Conservation (phyloP, 1,284 basidiomycete genomes). For the Coniferiporia sulphurascens region DNA sequence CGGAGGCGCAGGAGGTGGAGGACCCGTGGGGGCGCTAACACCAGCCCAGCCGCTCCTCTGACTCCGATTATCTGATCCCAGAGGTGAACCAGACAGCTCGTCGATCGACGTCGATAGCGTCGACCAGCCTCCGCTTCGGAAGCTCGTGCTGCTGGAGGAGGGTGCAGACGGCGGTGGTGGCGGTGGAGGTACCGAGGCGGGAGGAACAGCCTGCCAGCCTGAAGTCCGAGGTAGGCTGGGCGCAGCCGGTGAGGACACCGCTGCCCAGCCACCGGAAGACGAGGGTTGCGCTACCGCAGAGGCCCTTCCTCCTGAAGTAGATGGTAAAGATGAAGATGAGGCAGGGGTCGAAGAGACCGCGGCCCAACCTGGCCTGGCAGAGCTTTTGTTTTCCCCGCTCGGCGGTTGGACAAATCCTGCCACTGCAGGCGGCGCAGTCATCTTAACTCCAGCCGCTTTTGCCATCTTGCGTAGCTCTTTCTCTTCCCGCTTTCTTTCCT, state of each 20-base stretch:
- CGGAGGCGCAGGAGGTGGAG: neutral
- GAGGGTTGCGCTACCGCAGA: too few species aligned
- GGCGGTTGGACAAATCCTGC: slow-evolving; percentile 24
- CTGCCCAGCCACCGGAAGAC: slow-evolving; percentile 9
- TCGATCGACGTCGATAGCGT: slow-evolving; percentile 44
- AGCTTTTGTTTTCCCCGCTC: slow-evolving; percentile 31
- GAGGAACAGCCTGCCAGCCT: slow-evolving; percentile 9
- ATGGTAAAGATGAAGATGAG: slow-evolving; percentile 19
- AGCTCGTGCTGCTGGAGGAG: slow-evolving; percentile 31
- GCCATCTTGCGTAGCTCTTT: slow-evolving; percentile 77
- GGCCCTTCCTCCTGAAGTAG: slow-evolving; percentile 11
- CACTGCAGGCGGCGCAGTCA: slow-evolving; percentile 44
- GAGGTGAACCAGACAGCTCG: slow-evolving; percentile 21
- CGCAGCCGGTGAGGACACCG: slow-evolving; percentile 17
- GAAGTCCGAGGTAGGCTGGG: neutral
- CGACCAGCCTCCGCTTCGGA: slow-evolving; percentile 56
- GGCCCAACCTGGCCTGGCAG: slow-evolving; percentile 61
- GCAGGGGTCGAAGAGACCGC: slow-evolving; percentile 20
- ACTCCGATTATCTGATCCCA: slow-evolving; percentile 19
- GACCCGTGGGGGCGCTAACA: slow-evolving; percentile 23
- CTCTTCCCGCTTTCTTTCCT: slow-evolving; percentile 76
- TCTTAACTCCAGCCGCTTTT: slow-evolving; percentile 69
- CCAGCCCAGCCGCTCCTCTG: slow-evolving; percentile 23
- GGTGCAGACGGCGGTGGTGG: slow-evolving; percentile 16
- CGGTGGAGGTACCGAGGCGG: slow-evolving; percentile 15